These are phyloP conservation scores for Eucalyptus curtisii DNA, from an alignment of 345 rosid species.

Conservation along the genomic window DNA sequence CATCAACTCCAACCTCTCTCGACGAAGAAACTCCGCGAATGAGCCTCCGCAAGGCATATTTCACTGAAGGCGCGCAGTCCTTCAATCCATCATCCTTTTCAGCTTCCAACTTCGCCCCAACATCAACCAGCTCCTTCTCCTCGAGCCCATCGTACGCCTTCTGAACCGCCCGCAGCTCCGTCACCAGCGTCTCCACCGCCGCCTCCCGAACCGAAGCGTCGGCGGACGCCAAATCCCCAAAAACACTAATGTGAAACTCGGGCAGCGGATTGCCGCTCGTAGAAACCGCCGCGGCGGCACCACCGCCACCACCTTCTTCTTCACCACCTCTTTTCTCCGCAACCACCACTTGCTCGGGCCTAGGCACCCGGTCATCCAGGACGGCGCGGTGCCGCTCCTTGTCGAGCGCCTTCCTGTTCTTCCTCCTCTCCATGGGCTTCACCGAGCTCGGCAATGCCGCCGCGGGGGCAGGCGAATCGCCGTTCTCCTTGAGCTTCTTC, in stretches of 20 bases:
- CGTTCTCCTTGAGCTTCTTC: conserved; percentile 14
- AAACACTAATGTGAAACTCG: conserved; percentile 61
- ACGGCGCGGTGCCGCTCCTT: conserved; percentile 43
- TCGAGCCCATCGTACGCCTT: conserved; percentile 42
- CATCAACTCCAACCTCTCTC: conserved; percentile 50
- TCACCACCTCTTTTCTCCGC: conserved; percentile 6
- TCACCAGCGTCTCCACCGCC: conserved; percentile 54
- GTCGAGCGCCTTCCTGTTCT: conserved; percentile 68
- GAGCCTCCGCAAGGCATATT: conserved; percentile 83
- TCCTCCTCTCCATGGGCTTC: conserved; percentile 76
- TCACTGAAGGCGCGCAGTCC: conserved; percentile 70
- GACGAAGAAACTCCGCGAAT: conserved; percentile 93
- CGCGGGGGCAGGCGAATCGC: background rate
- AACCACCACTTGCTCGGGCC: background rate
- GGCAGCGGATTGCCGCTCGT: conserved; percentile 16
- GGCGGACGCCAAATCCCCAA: conserved; percentile 58
- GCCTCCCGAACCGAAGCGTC: conserved; percentile 48
- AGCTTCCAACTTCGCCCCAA: conserved; percentile 65
- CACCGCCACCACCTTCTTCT: background rate
- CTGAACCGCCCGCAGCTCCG: conserved; percentile 64
- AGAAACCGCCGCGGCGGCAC: background rate
- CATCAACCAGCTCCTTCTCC: conserved; percentile 35
- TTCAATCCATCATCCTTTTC: conserved; percentile 82
- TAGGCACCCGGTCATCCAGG: conserved; percentile 5
- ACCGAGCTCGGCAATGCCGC: conserved; percentile 13